A percentile compares a stretch with the other conserved stretches of the same genome.
Conservation (phyloP, 345 rosid species). For the Trapa bicornis region DNA sequence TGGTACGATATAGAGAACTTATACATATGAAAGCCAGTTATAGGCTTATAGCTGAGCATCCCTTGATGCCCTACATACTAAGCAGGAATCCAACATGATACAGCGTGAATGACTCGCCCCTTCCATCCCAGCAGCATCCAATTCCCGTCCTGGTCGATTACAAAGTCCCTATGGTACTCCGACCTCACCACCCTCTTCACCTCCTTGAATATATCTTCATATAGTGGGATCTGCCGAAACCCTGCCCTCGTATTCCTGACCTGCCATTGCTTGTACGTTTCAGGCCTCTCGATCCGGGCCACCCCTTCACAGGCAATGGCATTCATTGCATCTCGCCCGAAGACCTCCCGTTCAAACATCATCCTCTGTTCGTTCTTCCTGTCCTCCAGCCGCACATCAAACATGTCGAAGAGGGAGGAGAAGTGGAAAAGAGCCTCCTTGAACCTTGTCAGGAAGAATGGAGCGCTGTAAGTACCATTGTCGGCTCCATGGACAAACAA, state of each 20-base stretch:
- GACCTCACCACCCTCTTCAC: slow-evolving; percentile 28
- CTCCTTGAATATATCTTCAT: slow-evolving; percentile 33
- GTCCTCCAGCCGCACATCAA: slow-evolving; percentile 24
- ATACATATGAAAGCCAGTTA: background rate
- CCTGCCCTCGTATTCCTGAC: slow-evolving; percentile 41
- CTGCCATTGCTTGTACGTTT: slow-evolving; percentile 68
- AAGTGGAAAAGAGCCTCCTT: slow-evolving; percentile 57
- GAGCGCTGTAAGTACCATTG: slow-evolving; percentile 57
- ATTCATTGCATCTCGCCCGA: slow-evolving; percentile 44
- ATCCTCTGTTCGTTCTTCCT: slow-evolving; percentile 44
- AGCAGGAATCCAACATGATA: slow-evolving; percentile 61
- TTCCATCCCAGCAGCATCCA: slow-evolving; percentile 95
- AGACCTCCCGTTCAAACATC: slow-evolving; percentile 46
- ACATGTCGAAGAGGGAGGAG: slow-evolving; percentile 61
- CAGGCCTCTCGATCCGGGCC: slow-evolving; percentile 59
- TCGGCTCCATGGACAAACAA: slow-evolving; percentile 46
- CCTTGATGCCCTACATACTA: background rate
- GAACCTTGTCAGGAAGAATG: slow-evolving; percentile 57
- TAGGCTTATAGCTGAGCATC: background rate
- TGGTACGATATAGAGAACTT: background rate
- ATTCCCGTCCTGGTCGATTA: slow-evolving; percentile 42
- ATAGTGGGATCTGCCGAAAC: slow-evolving; percentile 41
- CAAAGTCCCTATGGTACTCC: slow-evolving; percentile 49
- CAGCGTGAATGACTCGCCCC: slow-evolving; percentile 53
- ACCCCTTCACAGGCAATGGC: slow-evolving; percentile 63